Evolutionary conservation across 352 stramenopile species (phyloP).

Genomic region (Phytophthora tubulina): DNA sequence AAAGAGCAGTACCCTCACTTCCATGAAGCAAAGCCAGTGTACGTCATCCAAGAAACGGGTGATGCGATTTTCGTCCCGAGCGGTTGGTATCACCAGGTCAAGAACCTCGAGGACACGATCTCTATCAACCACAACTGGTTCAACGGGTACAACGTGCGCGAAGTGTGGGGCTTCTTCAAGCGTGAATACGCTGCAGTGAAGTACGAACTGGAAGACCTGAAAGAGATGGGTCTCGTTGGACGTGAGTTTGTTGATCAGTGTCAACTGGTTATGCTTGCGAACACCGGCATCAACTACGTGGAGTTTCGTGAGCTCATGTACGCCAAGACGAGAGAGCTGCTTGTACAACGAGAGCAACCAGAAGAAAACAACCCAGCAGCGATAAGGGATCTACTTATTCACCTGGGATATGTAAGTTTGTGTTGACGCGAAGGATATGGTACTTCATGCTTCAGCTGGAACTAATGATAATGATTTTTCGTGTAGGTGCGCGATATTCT

Average conservation of each 20-base stretch:
- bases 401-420: slow-evolving; percentile 42
- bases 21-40: slow-evolving; percentile 52
- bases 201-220: slow-evolving; percentile 67
- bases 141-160: slow-evolving; percentile 82
- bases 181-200: slow-evolving; percentile 67
- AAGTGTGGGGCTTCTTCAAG: slow-evolving; percentile 82
- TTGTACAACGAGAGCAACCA: slow-evolving; percentile 9
- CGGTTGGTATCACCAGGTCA: slow-evolving; percentile 96
- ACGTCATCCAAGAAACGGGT: slow-evolving; percentile 69
- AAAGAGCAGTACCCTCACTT: slow-evolving; percentile 63
- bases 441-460: not conserved
- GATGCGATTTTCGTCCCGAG: slow-evolving; percentile 97
- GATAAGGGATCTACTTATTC: slow-evolving; percentile 27
- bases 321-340: slow-evolving; percentile 57
- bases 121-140: slow-evolving; percentile 99
- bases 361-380: not conserved
- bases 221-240: slow-evolving; percentile 65
- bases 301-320: slow-evolving; percentile 71
- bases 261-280: slow-evolving; percentile 79
- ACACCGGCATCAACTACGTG: slow-evolving; percentile 80
- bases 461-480: slow-evolving; percentile 5
- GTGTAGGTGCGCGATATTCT: slow-evolving; percentile 46
- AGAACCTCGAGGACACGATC: slow-evolving; percentile 93
- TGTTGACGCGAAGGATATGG: not conserved
- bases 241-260: slow-evolving; percentile 74